phyloP scores from a whole-genome alignment of 768 basidiomycete genomes.

The Cystofilobasidium bisporidii region DNA sequence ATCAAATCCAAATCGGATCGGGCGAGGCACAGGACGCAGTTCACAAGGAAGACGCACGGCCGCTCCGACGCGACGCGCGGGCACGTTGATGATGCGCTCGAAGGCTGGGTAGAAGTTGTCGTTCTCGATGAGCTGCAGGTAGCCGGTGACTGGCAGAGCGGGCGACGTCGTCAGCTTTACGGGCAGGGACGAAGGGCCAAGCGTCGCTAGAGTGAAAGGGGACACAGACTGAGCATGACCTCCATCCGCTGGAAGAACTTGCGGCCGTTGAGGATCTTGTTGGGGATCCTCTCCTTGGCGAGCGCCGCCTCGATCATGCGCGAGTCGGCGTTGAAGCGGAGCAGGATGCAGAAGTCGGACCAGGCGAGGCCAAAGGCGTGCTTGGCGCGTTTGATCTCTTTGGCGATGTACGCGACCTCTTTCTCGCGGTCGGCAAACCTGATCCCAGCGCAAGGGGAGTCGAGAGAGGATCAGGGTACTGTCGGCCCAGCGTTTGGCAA shows the following conservation, averaged over 20 bases:
- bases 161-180: background rate
- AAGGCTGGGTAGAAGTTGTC: slow-evolving; percentile 52
- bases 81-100: slow-evolving; percentile 60
- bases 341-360: slow-evolving; percentile 73
- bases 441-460: background rate
- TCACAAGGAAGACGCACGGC: slow-evolving; percentile 50
- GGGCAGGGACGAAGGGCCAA: background rate
- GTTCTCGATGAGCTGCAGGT: slow-evolving; percentile 73
- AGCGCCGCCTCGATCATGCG: slow-evolving; percentile 63
- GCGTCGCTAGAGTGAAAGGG: background rate
- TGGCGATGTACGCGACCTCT: slow-evolving; percentile 63
- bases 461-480: background rate
- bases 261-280: slow-evolving; percentile 36
- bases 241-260: slow-evolving; percentile 80
- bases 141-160: slow-evolving; percentile 60
- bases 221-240: slow-evolving; percentile 34
- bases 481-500: too few species aligned
- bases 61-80: slow-evolving; percentile 62
- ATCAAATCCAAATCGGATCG: too few species aligned
- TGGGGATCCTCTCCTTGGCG: slow-evolving; percentile 69
- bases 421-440: slow-evolving; percentile 43
- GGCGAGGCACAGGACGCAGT: too few species aligned
- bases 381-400: slow-evolving; percentile 66
- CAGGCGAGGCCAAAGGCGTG: slow-evolving; percentile 63
- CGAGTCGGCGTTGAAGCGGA: slow-evolving; percentile 75